A percentile compares a stretch with the other conserved stretches of the same genome.
These are phyloP conservation scores for Vigna nakashimae DNA, from an alignment of 306 rosid species.

Conservation along the genomic window DNA sequence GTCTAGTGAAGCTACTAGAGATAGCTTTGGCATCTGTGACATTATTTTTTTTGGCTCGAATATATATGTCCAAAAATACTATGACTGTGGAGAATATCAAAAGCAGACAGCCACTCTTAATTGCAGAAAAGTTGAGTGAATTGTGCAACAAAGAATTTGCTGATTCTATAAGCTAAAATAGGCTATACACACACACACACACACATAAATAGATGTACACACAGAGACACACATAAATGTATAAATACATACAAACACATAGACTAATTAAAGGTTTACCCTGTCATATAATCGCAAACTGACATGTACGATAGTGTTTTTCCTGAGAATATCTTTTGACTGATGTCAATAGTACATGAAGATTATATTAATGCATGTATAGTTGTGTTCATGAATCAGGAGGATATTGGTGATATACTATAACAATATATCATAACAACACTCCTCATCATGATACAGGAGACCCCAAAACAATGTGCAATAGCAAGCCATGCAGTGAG, in stretches of 20 bases:
- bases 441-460: not conserved
- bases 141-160: not conserved
- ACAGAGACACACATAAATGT: too few relatives aligned
- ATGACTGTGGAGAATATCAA: constrained; percentile 13
- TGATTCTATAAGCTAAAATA: not conserved
- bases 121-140: constrained; percentile 7
- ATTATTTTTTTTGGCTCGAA: not conserved
- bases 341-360: not conserved
- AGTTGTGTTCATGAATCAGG: not conserved
- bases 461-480: not conserved
- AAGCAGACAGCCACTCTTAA: not conserved
- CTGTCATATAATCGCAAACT: not conserved
- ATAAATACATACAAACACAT: too few relatives aligned
- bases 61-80: not conserved
- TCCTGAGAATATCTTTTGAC: not conserved
- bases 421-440: not conserved
- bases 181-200: not conserved
- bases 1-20: not conserved
- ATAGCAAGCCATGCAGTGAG: not conserved
- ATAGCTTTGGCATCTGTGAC: not conserved
- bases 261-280: not conserved
- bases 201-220: too few relatives aligned
- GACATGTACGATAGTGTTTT: not conserved
- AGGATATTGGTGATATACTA: not conserved
- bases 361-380: not conserved